phyloP scores from a whole-genome alignment of 2,329 filamentous ascomycete genomes.

The Arthrobotrys entomopaga region DNA sequence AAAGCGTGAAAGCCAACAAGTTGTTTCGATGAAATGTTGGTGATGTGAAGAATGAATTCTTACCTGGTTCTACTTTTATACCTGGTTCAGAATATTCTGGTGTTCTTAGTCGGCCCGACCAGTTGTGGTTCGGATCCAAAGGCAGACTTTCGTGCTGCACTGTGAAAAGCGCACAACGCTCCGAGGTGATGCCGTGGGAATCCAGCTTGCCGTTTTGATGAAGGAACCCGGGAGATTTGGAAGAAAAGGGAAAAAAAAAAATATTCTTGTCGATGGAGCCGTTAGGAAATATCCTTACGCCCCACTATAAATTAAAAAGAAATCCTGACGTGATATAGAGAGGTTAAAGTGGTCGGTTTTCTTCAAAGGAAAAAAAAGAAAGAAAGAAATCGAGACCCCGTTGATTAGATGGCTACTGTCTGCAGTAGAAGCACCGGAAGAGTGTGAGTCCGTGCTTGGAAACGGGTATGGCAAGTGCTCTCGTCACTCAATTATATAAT shows the following conservation, averaged over 20 bases:
- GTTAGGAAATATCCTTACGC: slow-evolving; percentile 17
- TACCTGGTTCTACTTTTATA: slow-evolving; percentile 53
- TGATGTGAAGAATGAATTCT: slow-evolving; percentile 13
- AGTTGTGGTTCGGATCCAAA: slow-evolving; percentile 31
- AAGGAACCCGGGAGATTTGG: slow-evolving; percentile 33
- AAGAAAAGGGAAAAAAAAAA: slow-evolving; percentile 16
- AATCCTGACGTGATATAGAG: slow-evolving; percentile 23
- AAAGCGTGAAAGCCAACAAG: background rate
- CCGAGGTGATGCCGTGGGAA: slow-evolving; percentile 52
- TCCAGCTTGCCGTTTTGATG: slow-evolving; percentile 51
- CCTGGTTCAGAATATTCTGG: slow-evolving; percentile 45
- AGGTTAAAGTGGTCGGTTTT: slow-evolving; percentile 5
- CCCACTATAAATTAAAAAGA: slow-evolving; percentile 25
- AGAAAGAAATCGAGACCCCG: slow-evolving; percentile 18
- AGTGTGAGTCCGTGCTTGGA: slow-evolving; percentile 25
- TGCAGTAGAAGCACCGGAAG: background rate
- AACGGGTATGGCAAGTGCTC: background rate
- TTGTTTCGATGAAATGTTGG: background rate
- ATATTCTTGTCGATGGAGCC: slow-evolving; percentile 7
- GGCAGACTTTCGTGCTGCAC: slow-evolving; percentile 45
- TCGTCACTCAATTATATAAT: slow-evolving; percentile 18
- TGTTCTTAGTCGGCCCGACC: slow-evolving; percentile 47
- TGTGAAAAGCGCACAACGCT: slow-evolving; percentile 55
- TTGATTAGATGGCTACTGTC: no score
- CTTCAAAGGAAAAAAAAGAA: slow-evolving; percentile 21